Base-by-base conservation (phyloP, 495 filamentous ascomycete species). In the Cairneyella variabilis region DNA sequence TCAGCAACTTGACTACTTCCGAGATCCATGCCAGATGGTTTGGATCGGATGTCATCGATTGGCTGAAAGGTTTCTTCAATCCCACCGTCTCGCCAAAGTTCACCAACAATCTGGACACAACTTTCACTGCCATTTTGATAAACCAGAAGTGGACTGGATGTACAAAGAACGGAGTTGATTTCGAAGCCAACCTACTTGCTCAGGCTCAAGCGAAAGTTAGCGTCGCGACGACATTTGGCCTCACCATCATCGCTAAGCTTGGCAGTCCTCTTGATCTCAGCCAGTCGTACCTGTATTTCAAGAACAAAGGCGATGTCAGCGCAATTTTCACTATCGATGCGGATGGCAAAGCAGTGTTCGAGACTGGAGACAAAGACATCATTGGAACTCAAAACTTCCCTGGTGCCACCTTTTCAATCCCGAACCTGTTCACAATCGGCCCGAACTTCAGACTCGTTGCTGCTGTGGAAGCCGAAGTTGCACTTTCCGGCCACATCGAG, bases 1-100 rank as follows among this genome's bases (percentile, higher is more conserved):
- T 48, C 34, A 61, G 56, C 5, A 48, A 42, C 22, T 28, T 56
- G 1, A 40, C 43, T 20, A 46, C 41, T 3, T 22, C 61, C 12
- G 62, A 70, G 23, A 50, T 70, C 1, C 46, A 64, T 23, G 22
- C 51, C 38, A 47, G 61, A 6, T 66, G 64, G 64, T 66, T 66
- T 44, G 64, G 64, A 0, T 38, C 22, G 1, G 45, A 47, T 37
- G 27, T 64, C 1, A 17, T 26, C n/a, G 30, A 7, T 14, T 34
- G 30, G 30, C 30, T 34, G 30, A 34, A 34, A 34, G 7, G 14
- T 7, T 14, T 34, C 14, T 34, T 34, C 30, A 14, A 34, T 34
- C 30, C 30, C 30, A 34, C 7, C 30, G 14, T 34, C 30, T 7
- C 7, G 14, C 30, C 30, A 7, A 14, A 34, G 30, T 34, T 34